Evolutionary conservation across 371 early-diverging fungal genomes (phyloP), one percentile per base, ranked within the genome.

Genomic region (Amoeboaphelidium protococcarum): DNA sequence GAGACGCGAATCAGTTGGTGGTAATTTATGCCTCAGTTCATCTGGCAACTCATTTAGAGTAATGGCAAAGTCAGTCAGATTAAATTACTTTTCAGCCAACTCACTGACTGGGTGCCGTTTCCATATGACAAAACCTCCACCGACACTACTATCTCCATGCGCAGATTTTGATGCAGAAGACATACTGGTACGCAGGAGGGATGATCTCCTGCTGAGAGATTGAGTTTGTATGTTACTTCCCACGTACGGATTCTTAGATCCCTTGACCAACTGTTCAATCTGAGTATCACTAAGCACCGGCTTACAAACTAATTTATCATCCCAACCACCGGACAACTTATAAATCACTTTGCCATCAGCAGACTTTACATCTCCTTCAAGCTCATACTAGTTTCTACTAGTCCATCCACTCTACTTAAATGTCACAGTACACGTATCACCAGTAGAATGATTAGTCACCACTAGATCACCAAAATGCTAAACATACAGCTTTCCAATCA

Each of bases 381-480:
- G 66, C 42, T 69, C 74, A 52, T 66, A 64, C 37, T 65, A 59
- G 54, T 68, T 66, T 49, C 60, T 64, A 52, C 72, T 62, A 31
- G 66, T 61, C 72, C 78, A 74, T 6, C 69, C 66, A 21, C 69
- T 66, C 23, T 66, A 71, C 58, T 78, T 72, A 63, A 83, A 83
- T 0, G 76, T 77, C 44, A 84, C 47, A 22, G 53, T 56, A 50
- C 74, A 74, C 13, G 49, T 51, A 42, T 82, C 81, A 20, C 76
- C 74, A 0, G 82, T 81, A 12, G 68, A 61, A 57, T 74, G 75
- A 57, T 84, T 84, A 10, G 57, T 57, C 23, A 83, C 66, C 20
- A 66, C 57, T 65, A 84, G 72, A 47, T 82, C 82, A 24, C 85
- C 85, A 50, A 71, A 69, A 52, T 78, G 78, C 48, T 82, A 82